phyloP scores from a whole-genome alignment of 2,329 filamentous ascomycete genomes.

The Aspergillus cejpii region DNA sequence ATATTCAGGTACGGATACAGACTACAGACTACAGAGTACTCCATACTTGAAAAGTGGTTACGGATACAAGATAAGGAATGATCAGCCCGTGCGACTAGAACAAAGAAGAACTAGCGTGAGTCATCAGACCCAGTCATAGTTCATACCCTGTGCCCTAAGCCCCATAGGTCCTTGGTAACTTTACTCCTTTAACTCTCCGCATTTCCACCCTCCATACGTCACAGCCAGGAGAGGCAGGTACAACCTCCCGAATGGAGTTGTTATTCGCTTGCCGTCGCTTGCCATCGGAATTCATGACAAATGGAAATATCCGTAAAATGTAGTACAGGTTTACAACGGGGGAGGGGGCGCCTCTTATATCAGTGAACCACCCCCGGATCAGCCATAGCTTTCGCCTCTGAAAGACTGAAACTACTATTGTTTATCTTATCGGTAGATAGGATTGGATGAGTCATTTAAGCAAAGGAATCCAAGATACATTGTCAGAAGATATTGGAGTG shows the following conservation, averaged over 20 bases:
- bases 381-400: not conserved
- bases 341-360: conserved; percentile 8
- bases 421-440: not conserved
- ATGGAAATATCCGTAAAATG: conserved; percentile 18
- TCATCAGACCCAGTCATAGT: not conserved
- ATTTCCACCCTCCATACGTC: conserved; percentile 1
- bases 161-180: no score
- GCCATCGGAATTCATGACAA: conserved; percentile 27
- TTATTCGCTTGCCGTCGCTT: conserved; percentile 31
- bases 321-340: conserved; percentile 4
- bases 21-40: no score
- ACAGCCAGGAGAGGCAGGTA: conserved; percentile 15
- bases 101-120: not conserved
- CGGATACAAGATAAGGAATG: no score
- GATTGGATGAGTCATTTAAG: not conserved
- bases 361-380: not conserved
- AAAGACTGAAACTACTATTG: no score
- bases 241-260: conserved; percentile 5
- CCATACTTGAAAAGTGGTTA: no score
- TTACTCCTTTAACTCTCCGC: not conserved
- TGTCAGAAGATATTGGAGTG: no score
- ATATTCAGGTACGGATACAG: no score
- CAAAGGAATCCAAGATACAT: not conserved
- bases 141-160: not conserved
- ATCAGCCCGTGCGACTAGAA: not conserved